Evolutionary conservation across 495 filamentous ascomycete genomes (phyloP), one percentile per base, ranked within the genome.

Genomic region (Penicillium bovifimosum): DNA sequence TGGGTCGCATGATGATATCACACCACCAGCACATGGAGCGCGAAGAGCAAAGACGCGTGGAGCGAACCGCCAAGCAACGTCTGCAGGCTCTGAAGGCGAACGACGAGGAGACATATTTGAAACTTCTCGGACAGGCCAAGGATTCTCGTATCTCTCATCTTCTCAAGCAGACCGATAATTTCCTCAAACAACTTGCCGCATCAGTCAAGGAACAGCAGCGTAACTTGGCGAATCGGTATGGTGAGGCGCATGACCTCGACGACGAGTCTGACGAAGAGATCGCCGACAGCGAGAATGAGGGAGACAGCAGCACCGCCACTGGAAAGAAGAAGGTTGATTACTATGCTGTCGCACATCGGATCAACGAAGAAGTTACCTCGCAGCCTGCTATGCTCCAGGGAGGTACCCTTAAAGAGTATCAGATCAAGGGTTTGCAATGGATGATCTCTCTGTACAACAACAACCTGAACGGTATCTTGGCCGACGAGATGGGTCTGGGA

Each of bases 401-500:
- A 55, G 93, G 93, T 61, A 86, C 78, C 3, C 76, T 98, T 41
- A 98, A 98, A 70, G 93, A 98, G 65, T 98, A 98, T 71, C 93
- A 98, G 72, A 38, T 98, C 67, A 96, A 96, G 80, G 93, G 93
- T 73, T 70, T 98, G 53, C 93, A 98, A 68, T 98, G 93, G 93
- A 97, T 98, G 93, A 82, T 97, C 48, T 98, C 93, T 11, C 80
- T 98, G 18, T 98, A 97, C 74, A 97, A 97, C 82, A 98, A 98
- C 79, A 97, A 96, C 69, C 81, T 98, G 53, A 97, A 97, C 68
- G 93, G 93, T 80, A 97, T 98, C 57, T 75, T 98, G 54, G 93
- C 93, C 44, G 93, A 98, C 60, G 93, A 98, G 73, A 98, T 98
- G 93, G 93, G 93, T 84, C 88, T 98, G 52, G 93, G 93, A 64